A percentile compares a stretch with the other conserved stretches of the same genome.
These are phyloP conservation scores for Shiraia bambusicola DNA, from an alignment of 2,329 filamentous ascomycete genomes.

Conservation along the genomic window DNA sequence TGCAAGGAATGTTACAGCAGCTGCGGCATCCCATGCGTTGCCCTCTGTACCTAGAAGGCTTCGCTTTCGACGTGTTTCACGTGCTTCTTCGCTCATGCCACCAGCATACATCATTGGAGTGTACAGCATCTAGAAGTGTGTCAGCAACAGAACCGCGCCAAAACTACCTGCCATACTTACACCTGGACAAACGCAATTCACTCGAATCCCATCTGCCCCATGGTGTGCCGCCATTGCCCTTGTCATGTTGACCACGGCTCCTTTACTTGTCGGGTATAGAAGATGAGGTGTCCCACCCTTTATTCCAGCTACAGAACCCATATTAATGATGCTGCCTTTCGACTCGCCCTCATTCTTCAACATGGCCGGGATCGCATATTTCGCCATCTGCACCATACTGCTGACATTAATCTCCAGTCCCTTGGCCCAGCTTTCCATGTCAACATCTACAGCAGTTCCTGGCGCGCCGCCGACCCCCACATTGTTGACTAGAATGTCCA, in stretches of 20 bases:
- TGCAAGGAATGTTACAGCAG: slow-evolving; percentile 55
- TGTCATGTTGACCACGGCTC: slow-evolving; percentile 59
- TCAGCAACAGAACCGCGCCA: not conserved
- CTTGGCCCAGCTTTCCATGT: slow-evolving; percentile 59
- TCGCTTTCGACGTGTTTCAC: slow-evolving; percentile 52
- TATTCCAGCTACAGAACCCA: slow-evolving; percentile 63
- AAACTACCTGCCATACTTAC: slow-evolving; percentile 9
- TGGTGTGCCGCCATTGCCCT: slow-evolving; percentile 59
- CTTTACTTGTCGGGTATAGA: slow-evolving; percentile 57
- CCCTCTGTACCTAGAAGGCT: slow-evolving; percentile 57
- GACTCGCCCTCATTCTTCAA: slow-evolving; percentile 49
- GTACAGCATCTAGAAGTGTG: slow-evolving; percentile 50
- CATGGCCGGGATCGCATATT: slow-evolving; percentile 64
- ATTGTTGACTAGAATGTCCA: slow-evolving; percentile 67
- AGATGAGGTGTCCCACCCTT: slow-evolving; percentile 56
- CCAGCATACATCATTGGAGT: slow-evolving; percentile 58
- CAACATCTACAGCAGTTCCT: slow-evolving; percentile 62
- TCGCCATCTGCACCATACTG: slow-evolving; percentile 66
- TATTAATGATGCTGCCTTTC: slow-evolving; percentile 61
- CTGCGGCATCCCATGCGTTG: slow-evolving; percentile 56
- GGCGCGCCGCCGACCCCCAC: slow-evolving; percentile 62
- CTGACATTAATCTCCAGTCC: slow-evolving; percentile 63
- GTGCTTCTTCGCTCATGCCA: slow-evolving; percentile 54
- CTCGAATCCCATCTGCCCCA: slow-evolving; percentile 52
- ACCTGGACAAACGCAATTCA: slow-evolving; percentile 59